Base-by-base conservation (phyloP, 805 yeast species). In the Saccharomycopsis olivae region DNA sequence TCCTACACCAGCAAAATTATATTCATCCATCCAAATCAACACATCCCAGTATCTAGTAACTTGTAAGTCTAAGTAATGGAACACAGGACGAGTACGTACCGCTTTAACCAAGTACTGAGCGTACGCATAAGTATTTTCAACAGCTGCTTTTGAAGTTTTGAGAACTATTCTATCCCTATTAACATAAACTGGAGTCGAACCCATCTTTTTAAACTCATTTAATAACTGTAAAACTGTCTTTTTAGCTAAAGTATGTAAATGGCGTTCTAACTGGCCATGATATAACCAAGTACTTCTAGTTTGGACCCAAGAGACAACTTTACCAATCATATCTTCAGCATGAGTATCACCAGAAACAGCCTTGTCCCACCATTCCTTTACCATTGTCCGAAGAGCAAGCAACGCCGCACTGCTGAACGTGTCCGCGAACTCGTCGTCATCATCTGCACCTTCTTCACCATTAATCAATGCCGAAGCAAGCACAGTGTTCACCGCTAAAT, bases 1-100 rank as follows among this genome's bases (percentile, higher is more conserved):
- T 0, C 71, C 68, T 36, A 71, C 56, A 5, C 98, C 99, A 32
- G 94, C 82, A 57, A 68, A 87, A 53, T 92, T 92, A 51, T 73
- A 74, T 50, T 80, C 78, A 55, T 92, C 96, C 94, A 89, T 83
- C 97, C 96, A 94, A 2, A 92, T 62, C 47, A 92, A 62, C n/a
- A 80, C 53, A 56, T 92, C 96, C 98, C 98, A 92, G 54, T 84
- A 87, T 51, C 75, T 76, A 10, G 65, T 69, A 31, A 89, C 78
- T 16, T 64, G 61, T 48, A 92, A 59, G 49, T 88, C 96, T 49
- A 92, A 61, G 55, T 76, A 87, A 49, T 79, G 75, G 62, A 92
- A 92, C 48, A 87, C 59, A 0, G 94, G 89, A 50, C 78, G 82
- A 0, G 86, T 67, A 51, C 95, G 66, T 2, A 85, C 75, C 1